Percentiles rank a stretch among this genome's conserved stretches.
phyloP scores from a whole-genome alignment of 805 yeast species.

The Metschnikowia anglica region DNA sequence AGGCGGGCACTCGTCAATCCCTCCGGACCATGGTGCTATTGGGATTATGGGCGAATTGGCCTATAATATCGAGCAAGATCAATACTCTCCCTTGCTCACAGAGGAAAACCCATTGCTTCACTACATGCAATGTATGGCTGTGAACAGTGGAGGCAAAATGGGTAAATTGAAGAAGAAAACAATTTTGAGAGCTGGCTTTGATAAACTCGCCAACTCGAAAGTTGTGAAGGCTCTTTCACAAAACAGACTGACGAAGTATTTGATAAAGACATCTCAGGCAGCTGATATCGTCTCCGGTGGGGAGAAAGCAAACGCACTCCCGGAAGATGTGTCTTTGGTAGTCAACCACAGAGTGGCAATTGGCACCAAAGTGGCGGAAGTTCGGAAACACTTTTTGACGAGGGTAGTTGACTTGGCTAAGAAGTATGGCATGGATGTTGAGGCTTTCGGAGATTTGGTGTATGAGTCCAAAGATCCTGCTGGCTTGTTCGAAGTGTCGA shows the following conservation, averaged over 20 bases:
- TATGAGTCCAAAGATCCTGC: slow-evolving; percentile 2
- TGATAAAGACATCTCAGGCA: slow-evolving; percentile 36
- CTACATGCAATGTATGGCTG: slow-evolving; percentile 62
- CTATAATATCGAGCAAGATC: slow-evolving; percentile 54
- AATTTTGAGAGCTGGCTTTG: slow-evolving; percentile 38
- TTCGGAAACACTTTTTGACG: slow-evolving; percentile 26
- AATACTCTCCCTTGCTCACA: slow-evolving; percentile 48
- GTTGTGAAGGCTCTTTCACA: slow-evolving; percentile 22
- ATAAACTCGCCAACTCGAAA: slow-evolving; percentile 33
- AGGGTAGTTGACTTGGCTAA: slow-evolving; percentile 27
- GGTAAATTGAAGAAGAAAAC: slow-evolving; percentile 26
- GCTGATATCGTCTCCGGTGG: slow-evolving; percentile 37
- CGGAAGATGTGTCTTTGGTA: slow-evolving; percentile 30
- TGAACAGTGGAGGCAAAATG: slow-evolving; percentile 35
- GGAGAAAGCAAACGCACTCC: slow-evolving; percentile 42
- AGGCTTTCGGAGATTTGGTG: slow-evolving; percentile 15
- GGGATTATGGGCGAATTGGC: slow-evolving; percentile 68
- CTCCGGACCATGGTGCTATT: slow-evolving; percentile 79
- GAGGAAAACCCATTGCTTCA: slow-evolving; percentile 59
- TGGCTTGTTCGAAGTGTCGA: slow-evolving; percentile 9
- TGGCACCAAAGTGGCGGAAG: slow-evolving; percentile 28
- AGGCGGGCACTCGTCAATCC: slow-evolving; percentile 82
- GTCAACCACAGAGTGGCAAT: slow-evolving; percentile 39
- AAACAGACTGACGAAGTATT: slow-evolving; percentile 27
- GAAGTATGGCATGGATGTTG: slow-evolving; percentile 16